These are phyloP conservation scores for Sporothrix pseudoabietina DNA, from an alignment of 2,329 filamentous ascomycete genomes.

Conservation along the genomic window DNA sequence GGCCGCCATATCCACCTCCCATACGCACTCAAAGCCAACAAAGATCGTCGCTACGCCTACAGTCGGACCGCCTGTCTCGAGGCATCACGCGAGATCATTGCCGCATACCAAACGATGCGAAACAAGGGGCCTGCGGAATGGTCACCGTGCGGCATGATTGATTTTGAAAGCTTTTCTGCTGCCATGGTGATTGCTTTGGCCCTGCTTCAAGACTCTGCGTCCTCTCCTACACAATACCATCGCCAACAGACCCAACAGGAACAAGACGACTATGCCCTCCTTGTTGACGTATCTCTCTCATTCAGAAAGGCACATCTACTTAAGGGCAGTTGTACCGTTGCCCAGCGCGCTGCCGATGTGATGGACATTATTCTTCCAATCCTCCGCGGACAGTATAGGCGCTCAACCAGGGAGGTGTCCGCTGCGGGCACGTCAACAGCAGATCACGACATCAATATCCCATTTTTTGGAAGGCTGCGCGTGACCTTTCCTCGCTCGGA, in stretches of 20 bases:
- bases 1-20: conserved; percentile 31
- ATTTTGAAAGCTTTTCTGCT: conserved; percentile 21
- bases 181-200: conserved; percentile 20
- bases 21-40: conserved; percentile 13
- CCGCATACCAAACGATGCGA: background rate
- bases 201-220: conserved; percentile 7
- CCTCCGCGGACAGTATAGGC: conserved; percentile 4
- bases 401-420: background rate
- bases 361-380: conserved; percentile 22
- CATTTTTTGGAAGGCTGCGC: conserved; percentile 19
- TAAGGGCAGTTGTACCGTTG: conserved; percentile 19
- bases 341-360: conserved; percentile 21
- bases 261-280: background rate
- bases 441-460: conserved; percentile 21
- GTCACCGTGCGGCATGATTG: conserved; percentile 17
- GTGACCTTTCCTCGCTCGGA: background rate
- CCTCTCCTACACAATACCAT: background rate
- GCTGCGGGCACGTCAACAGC: background rate
- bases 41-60: background rate
- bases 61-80: conserved; percentile 18
- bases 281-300: background rate
- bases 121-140: background rate
- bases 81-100: conserved; percentile 1
- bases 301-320: conserved; percentile 1
- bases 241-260: background rate